These are phyloP conservation scores for Monocercomonoides exilis DNA, from an alignment of 78 protist genomes.

Conservation along the genomic window DNA sequence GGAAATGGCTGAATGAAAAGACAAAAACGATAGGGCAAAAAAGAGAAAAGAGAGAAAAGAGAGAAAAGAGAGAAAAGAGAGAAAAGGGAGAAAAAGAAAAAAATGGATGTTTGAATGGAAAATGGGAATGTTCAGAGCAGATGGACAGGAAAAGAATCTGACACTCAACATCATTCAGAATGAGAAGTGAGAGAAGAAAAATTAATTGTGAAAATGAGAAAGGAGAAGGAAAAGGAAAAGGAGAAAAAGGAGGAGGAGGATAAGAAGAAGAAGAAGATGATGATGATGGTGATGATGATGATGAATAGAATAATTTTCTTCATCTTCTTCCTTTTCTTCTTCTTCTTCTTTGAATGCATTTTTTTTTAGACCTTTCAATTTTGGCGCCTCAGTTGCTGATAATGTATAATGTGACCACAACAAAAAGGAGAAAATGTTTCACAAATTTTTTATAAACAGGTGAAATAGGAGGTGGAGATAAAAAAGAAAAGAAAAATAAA, in stretches of 20 bases:
- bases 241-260: background rate
- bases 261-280: background rate
- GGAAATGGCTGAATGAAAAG: background rate
- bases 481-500: too few relatives aligned
- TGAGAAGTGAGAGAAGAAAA: background rate
- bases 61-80: slow-evolving; percentile 1
- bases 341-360: too few relatives aligned
- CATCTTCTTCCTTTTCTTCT: too few relatives aligned
- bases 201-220: background rate
- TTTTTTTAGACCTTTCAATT: too few relatives aligned
- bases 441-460: too few relatives aligned
- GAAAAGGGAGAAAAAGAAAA: background rate
- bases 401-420: too few relatives aligned
- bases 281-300: too few relatives aligned
- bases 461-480: too few relatives aligned
- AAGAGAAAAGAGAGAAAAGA: background rate
- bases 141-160: background rate
- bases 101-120: background rate
- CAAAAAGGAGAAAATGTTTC: too few relatives aligned
- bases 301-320: too few relatives aligned
- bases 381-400: too few relatives aligned
- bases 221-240: background rate
- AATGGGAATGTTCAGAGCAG: background rate
- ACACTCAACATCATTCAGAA: background rate
- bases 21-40: background rate